Base-by-base conservation (phyloP, 2,329 filamentous ascomycete species). In the Pseudocercospora vitis region DNA sequence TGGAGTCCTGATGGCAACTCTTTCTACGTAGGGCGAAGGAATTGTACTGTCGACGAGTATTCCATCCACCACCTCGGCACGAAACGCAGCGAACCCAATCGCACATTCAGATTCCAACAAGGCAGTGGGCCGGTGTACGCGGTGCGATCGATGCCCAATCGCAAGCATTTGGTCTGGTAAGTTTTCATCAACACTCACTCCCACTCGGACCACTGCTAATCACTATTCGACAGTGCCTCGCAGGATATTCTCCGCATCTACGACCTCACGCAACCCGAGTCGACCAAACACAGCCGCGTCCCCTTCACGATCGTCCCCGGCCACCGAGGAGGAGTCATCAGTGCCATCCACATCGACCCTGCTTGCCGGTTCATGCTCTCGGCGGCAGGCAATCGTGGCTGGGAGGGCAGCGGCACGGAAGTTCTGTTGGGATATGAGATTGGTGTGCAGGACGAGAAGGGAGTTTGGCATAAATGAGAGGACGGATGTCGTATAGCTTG, bases 261-360 rank as follows among this genome's bases (percentile, higher is more conserved):
- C 69, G 94, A 99, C 68, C 77, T 97, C 14, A 40, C 82, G 88
- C 48, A 80, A 82, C 26, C 78, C 81, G 19, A 74, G 79, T 1
- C 77, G 32, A 48, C 89, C 86, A 65, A 60, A 28, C 87, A 90
- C 68, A 88, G 89, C 0, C 42, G 42, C n/a, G 90, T 95, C 0
- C 94, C 94, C 0, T 99, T 97, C 71, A 80, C 96, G n/a, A 96
- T 99, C 61, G 86, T 99, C 19, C 94, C 94, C 0, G 94, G 94
- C 0, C 94, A 87, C 67, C 78, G 90, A 12, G 91, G 91, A 0
- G 92, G 92, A 39, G 89, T 95, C 35, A 92, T 96, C 35, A 89
- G 87, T 0, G 85, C 87, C 56, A 75, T 97, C 7, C 94, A 92
- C 66, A 79, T 96, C 42, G 94, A 99, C 69, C 88, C 88, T 3